These are phyloP conservation scores for Fusarium anthophilum DNA, from an alignment of 2,329 filamentous ascomycete species.

Conservation along the genomic window DNA sequence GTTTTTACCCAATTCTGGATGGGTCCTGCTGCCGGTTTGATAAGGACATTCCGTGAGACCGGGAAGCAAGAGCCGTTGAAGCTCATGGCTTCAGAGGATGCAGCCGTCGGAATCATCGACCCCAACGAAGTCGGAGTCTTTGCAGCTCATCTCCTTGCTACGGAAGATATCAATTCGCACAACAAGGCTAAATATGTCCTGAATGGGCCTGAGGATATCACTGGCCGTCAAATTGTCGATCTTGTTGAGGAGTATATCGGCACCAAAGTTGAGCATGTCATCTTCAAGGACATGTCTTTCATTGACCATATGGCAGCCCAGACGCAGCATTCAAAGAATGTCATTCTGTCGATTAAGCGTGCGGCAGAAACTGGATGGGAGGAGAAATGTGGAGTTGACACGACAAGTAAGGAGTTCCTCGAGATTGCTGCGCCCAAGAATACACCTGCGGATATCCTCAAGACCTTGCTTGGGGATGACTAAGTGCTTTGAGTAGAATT, in stretches of 20 bases:
- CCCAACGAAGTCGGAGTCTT: not conserved
- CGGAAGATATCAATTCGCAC: rapidly evolving
- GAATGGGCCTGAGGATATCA: not conserved
- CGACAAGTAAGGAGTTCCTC: not conserved
- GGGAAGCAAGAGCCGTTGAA: not conserved
- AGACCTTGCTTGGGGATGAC: not conserved
- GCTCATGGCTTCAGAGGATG: not conserved
- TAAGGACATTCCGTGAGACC: not conserved
- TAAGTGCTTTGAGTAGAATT: no score
- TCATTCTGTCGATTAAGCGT: not conserved
- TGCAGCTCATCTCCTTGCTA: not conserved
- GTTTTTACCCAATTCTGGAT: not conserved
- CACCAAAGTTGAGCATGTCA: not conserved
- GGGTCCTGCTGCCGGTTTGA: rapidly evolving
- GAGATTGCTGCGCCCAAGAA: not conserved
- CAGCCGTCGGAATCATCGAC: not conserved
- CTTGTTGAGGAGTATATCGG: not conserved
- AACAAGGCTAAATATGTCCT: not conserved
- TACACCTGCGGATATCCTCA: not conserved
- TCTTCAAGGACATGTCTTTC: not conserved
- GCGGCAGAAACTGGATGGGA: not conserved
- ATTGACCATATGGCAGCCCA: not conserved
- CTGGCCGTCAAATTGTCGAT: not conserved
- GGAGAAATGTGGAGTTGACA: not conserved
- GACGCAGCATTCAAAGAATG: not conserved